Base-by-base conservation (phyloP, 345 rosid species). In the Physaria fendleri region DNA sequence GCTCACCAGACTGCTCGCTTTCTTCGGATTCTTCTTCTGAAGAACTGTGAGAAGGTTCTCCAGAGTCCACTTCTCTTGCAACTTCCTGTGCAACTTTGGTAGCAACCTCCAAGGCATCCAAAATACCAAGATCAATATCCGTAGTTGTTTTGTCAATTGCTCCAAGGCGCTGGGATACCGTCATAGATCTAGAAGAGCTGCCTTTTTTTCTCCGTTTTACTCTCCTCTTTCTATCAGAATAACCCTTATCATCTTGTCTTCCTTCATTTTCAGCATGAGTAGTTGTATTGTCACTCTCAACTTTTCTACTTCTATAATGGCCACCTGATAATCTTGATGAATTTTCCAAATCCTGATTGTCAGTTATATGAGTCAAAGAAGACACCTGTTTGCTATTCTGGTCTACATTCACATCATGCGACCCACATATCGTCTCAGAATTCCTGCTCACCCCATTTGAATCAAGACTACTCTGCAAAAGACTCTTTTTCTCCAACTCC, bases 51-150 rank as follows among this genome's bases (percentile, higher is more conserved):
- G 83, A 80, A 64, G 56, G 88, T 54, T 85, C 95, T 69, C 75
- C 77, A 17, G 72, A 74, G 58, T 84, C 87, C 22, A 84, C 90
- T 65, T 89, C 95, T 75, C 85, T 81, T 62, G 84, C 95, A 30
- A 92, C 97, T 76, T 88, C 95, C 66, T 81, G 90, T 45, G 99
- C 99, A 44, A 93, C 90, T 67, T 80, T 83, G 51, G 92, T 83
- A 65, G 99, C 97, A 17, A 89, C 84, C 70, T 87, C 95, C 44
- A 93, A 71, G 61, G 99, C 92, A 82, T 93, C 99, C 71, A 83
- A 76, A 12, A 87, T 76, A 56, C 92, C 96, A 71, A 79, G 82
- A 35, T 93, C 99, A 56, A 77, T 71, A 63, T 81, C 83, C 43
- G 88, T 73, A 15, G 73, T 77, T 56, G 71, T 75, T 60, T 56